Evolutionary conservation across 2,329 filamentous ascomycete species (phyloP), one percentile per base, ranked within the genome.

Genomic region (Aspergillus piperis): DNA sequence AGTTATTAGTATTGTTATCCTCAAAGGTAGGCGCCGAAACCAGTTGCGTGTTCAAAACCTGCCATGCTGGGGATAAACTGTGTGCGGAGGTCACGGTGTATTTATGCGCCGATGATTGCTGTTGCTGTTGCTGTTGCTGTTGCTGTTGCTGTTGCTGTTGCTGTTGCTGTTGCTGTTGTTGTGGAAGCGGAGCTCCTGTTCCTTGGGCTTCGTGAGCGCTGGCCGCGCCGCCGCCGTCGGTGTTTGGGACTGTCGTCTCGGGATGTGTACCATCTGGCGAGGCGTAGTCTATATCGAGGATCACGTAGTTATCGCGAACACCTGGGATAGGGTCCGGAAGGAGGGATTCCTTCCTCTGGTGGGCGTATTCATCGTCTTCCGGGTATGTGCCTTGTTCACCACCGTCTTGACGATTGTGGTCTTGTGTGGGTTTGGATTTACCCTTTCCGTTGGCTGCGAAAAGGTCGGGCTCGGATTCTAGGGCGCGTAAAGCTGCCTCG

Each of bases 11-110:
- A 47, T 80, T 81, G 42, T 80, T 79, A 47, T 80, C 81, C 47
- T 85, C 84, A 71, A 87, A 90, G 2, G 85, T 88, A 1, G 88
- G 88, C 15, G 88, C 88, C 8, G 81, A 79, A 7, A 79, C 77
- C 8, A 90, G 75, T 8, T 77, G 76, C 0, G 83, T 82, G 15
- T 78, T 76, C 36, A 86, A 77, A 13, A 89, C 81, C 68, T 89
- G 87, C 88, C 94, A 98, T 53, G 89, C 85, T 0, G 88, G 79
- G 8, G 86, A 90, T 11, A 97, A 78, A 63, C 89, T 92, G 44
- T 89, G 86, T 1, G 90, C 89, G 59, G 86, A 86, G 0, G 84
- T 80, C 0, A 98, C 85, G 1, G 77, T 80, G 57, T 76, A 80
- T 25, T 57, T 79, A 69, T 47, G 88, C 71, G 58, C 23, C 10